Evolutionary conservation across 306 rosid species (phyloP), one percentile per base, ranked within the genome.

Genomic region (Begonia fuchsioides): DNA sequence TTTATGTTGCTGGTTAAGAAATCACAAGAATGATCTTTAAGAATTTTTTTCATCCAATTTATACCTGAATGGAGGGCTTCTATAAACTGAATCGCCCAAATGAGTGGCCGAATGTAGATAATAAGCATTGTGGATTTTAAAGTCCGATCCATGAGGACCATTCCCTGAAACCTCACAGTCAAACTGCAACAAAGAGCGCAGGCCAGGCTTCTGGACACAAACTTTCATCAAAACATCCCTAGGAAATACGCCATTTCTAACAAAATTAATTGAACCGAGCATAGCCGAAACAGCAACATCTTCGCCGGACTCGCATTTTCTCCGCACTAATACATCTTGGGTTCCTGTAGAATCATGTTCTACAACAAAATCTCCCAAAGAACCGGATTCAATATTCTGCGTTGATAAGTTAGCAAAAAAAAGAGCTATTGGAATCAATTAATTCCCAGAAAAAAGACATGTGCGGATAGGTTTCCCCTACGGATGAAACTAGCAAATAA

Each of bases 281-380:
- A 76, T 10, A 2, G 95, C 95, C 7, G 97, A 88, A 38, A 88
- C 44, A 2, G 78, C 84, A 56, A 88, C 59, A 68, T 74, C 95
- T 60, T 81, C 95, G 5, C 93, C 93, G 0, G 76, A 67, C 55
- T 70, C 69, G 7, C 50, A 56, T 62, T 77, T 78, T 44, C 76
- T 60, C 41, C 82, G 58, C 58, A 88, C 73, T 67, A 84, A 47
- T 50, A 84, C 82, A 68, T 84, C 93, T 55, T 73, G 72, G 32
- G 90, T 59, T 54, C 18, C 51, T 39, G 60, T 67, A 2, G 68
- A 74, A 64, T 81, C 86, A 39, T 70, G 64, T 13, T 78, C 95
- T 58, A 81, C 68, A n/a, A 20, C 45, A 55, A 81, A 84, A 50
- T 72, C 77, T 15, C 90, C 83, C 60, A 63, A 50, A 12, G 75